Evolutionary conservation across 768 basidiomycete species (phyloP), one percentile per base, ranked within the genome.

Genomic region (Russula abietina): DNA sequence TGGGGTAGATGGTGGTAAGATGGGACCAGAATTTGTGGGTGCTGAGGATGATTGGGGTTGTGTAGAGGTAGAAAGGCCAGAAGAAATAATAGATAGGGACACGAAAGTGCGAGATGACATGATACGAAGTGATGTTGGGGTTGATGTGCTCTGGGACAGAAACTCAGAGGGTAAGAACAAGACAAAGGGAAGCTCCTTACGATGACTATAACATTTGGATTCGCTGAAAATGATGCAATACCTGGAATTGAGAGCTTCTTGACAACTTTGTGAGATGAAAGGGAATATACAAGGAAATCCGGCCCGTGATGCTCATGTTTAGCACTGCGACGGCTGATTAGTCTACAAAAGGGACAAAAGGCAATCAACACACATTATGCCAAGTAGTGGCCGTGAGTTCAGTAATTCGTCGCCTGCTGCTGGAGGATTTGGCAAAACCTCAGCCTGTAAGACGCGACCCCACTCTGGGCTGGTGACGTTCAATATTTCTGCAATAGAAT

Each of bases 31-130:
- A 69, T 61, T 73, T 73, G 72, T 67, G 68, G 26, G 43, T 41
- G 64, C 30, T 54, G 64, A 46, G 1, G 50, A 28, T 43, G 65
- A 54, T 30, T 50, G 53, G 39, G 74, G 74, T 64, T 74, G 73
- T 60, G 75, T 69, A 70, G 80, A 82, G 39, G 80, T 70, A 57
- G 78, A 74, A 60, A 86, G 78, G 24, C 75, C 75, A 49, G 78
- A 61, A 6, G 78, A 77, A 60, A 89, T 78, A 67, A 74, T 79
- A 70, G 79, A 77, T 67, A 88, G 67, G 24, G 75, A 75, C 46
- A 77, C 73, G 62, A 86, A 80, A 33, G 83, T 82, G 56, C 73
- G 73, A 24, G 85, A 72, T 6, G 84, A 85, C 63, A 85, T 74
- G 66, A 89, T 72, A 70, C 82, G 80, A 55, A 89, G 74, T 26